Percentiles rank a stretch among this genome's conserved stretches.
Conservation (phyloP, 2,329 filamentous ascomycete species). For the Lecanicillium sp. region DNA sequence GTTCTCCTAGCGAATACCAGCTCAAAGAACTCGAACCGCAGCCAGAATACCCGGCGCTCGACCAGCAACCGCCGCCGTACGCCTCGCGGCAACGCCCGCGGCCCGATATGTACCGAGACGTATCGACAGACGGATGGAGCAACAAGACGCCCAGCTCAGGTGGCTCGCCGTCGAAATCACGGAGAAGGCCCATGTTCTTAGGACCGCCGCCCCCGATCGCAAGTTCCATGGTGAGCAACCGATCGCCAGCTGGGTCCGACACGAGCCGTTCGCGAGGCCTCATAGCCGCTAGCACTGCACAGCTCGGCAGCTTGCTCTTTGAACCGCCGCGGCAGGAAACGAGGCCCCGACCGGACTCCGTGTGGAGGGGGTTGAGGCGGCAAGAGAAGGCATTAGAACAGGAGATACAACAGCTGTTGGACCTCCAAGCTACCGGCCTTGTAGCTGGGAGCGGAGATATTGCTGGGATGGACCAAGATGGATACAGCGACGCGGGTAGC, state of each 20-base stretch:
- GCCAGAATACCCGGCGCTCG: slow-evolving; percentile 16
- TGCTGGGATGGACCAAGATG: slow-evolving; percentile 11
- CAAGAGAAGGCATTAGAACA: slow-evolving; percentile 37
- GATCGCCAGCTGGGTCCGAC: slow-evolving; percentile 9
- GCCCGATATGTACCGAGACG: slow-evolving; percentile 3
- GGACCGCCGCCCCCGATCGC: slow-evolving; percentile 46
- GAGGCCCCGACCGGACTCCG: slow-evolving; percentile 29
- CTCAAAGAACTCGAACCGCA: slow-evolving; percentile 31
- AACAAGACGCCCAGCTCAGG: slow-evolving; percentile 17
- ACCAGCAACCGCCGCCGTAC: slow-evolving; percentile 14
- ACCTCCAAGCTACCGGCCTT: slow-evolving; percentile 39
- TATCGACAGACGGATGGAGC: slow-evolving; percentile 12
- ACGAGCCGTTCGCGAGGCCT: slow-evolving; percentile 11
- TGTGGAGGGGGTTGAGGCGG: slow-evolving; percentile 39
- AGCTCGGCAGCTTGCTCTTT: slow-evolving; percentile 28
- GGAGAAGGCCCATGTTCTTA: slow-evolving; percentile 30
- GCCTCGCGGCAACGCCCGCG: neutral
- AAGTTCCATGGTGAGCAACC: slow-evolving; percentile 27
- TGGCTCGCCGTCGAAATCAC: slow-evolving; percentile 24
- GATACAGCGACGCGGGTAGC: slow-evolving; percentile 31
- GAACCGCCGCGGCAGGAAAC: slow-evolving; percentile 21
- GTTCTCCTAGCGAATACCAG: slow-evolving; percentile 25
- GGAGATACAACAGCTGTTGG: slow-evolving; percentile 40
- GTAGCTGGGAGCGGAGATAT: slow-evolving; percentile 26
- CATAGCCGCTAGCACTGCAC: slow-evolving; percentile 14